phyloP scores from a whole-genome alignment of 129 eudicot genomes.

The Daucus carota region DH1_v3.0 NC_030383.2:2291501-2292000 shows the following conservation, averaged over 20 bases:
- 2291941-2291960: not conserved
- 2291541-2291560: too few relatives aligned
- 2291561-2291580: too few relatives aligned
- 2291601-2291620: too few relatives aligned
- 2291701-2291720: not conserved
- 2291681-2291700: not conserved
- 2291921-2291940: not conserved
- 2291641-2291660: not conserved
- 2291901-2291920: not conserved
- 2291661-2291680: not conserved
- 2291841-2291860: not conserved
- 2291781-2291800: not conserved
- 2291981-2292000: not conserved
- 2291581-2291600: not conserved
- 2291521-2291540: not conserved
- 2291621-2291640: not conserved
- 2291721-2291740: not conserved
- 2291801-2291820: not conserved
- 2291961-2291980: not conserved
- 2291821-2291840: not conserved
- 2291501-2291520: not conserved
- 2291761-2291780: not conserved
- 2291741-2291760: not conserved
- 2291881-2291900: not conserved
- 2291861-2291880: not conserved